Conservation (phyloP, 805 yeast genomes). For the Lachancea lanzarotensis region DNA sequence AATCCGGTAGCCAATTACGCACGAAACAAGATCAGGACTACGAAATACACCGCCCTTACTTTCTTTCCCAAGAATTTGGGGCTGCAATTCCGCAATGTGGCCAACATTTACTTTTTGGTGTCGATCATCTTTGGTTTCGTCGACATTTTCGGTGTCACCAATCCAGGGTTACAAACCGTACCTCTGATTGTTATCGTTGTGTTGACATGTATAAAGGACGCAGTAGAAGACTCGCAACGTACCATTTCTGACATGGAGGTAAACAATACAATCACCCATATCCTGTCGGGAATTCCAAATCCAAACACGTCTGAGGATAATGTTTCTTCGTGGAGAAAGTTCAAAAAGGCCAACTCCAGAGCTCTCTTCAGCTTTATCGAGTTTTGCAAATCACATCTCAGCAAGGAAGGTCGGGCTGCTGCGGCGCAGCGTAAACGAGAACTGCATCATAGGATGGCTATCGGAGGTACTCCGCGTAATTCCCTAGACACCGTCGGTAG, state of each 20-base stretch:
- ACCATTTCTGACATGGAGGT: conserved; percentile 66
- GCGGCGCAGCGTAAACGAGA: conserved; percentile 32
- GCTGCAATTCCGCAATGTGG: conserved; percentile 80
- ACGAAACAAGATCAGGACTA: conserved; percentile 88
- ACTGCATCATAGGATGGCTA: conserved; percentile 22
- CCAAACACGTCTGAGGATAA: conserved; percentile 57
- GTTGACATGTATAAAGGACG: conserved; percentile 73
- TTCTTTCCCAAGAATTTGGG: conserved; percentile 80
- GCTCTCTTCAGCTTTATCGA: conserved; percentile 22
- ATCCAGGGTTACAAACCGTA: conserved; percentile 66
- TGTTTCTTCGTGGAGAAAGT: conserved; percentile 60
- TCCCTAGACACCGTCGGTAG: conserved; percentile 35
- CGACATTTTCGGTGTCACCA: conserved; percentile 72
- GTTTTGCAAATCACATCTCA: conserved; percentile 25
- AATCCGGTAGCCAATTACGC: conserved; percentile 58
- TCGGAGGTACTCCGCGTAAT: conserved; percentile 30
- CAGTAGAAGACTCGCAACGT: conserved; percentile 73
- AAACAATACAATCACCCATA: conserved; percentile 67
- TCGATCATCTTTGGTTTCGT: conserved; percentile 75
- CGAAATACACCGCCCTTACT: conserved; percentile 87
- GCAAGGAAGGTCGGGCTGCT: conserved; percentile 34
- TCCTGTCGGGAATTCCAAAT: conserved; percentile 49
- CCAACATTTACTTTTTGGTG: conserved; percentile 79
- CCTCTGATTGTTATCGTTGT: conserved; percentile 73
- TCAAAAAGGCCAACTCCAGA: conserved; percentile 49